phyloP scores from a whole-genome alignment of 345 rosid species.

The Nasturtium officinale region DNA sequence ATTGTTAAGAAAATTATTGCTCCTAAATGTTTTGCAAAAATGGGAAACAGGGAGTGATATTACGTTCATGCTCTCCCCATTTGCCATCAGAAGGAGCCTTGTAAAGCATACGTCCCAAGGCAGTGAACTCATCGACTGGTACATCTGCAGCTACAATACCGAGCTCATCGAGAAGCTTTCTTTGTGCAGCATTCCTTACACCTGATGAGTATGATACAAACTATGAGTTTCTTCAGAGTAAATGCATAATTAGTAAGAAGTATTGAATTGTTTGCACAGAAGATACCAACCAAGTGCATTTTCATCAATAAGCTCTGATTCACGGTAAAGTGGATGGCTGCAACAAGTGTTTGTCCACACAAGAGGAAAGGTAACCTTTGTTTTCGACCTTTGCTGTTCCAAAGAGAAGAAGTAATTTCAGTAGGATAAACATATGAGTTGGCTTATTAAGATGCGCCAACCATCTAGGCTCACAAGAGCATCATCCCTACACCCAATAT shows the following conservation, averaged over 20 bases:
- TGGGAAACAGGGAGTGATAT: background rate
- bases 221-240: background rate
- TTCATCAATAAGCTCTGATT: conserved; percentile 82
- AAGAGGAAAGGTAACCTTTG: conserved; percentile 97
- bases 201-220: conserved; percentile 50
- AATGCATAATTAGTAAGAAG: background rate
- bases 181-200: conserved; percentile 97
- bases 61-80: conserved; percentile 99
- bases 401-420: background rate
- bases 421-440: background rate
- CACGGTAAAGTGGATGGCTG: conserved; percentile 96
- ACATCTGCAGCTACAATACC: conserved; percentile 91
- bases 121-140: conserved; percentile 79
- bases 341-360: conserved; percentile 99
- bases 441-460: background rate
- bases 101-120: conserved; percentile 86
- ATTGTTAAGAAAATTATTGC: background rate
- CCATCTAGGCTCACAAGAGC: background rate
- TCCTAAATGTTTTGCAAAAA: background rate
- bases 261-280: background rate
- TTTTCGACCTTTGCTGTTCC: conserved; percentile 88
- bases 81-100: conserved; percentile 99
- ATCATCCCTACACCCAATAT: conserved; percentile 4
- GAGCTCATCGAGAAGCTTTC: conserved; percentile 96
- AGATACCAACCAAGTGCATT: conserved; percentile 67